Base-by-base conservation (phyloP, 441 rosid genomes). In the Arabidopsis lyrata region DNA sequence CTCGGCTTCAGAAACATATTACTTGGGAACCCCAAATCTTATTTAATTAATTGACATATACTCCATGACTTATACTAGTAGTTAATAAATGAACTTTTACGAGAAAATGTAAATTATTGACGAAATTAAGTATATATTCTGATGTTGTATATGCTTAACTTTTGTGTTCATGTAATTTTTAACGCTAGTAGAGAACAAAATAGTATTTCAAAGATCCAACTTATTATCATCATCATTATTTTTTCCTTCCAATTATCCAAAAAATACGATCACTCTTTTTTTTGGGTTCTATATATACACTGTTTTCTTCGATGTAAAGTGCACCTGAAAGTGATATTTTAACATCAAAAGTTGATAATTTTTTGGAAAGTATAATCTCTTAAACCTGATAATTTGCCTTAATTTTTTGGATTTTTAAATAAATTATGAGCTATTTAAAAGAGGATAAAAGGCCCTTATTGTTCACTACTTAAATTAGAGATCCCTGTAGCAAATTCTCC, bases 1-100 rank as follows among this genome's bases (percentile, higher is more conserved):
- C 83, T 87, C 74, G 61, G 84, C 74, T 78, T 77, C 81, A 77
- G 74, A 72, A 72, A 72, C 81, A 77, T 66, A 77, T 66, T 77
- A 60, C 70, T 77, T 61, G 81, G 77, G 74, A 77, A 72, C 59
- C 34, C 47, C 66, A 58, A 77, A 63, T 58, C 3, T 34, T 36
- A 11, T 71, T 70, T 64, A 45, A 22, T 27, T 35, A 24, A 63
- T 69, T 54, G 14, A 63, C 52, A 63, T 38, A 42, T 22, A 22
- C 2, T 22, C 24, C 24, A 22, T 22, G 2, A 59, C 47, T 50
- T 38, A 20, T 15, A n/a, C n/a, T n/a, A n/a, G n/a, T 20, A 24
- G 20, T 41, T 61, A 41, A 60, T 6, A 20, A 22, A 53, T 52
- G 7, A 32, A 52, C 32, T 8, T 34, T 35, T 44, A 58, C 53